Base-by-base conservation (phyloP, 352 stramenopile genomes). In the Phytophthora tentaculata region DNA sequence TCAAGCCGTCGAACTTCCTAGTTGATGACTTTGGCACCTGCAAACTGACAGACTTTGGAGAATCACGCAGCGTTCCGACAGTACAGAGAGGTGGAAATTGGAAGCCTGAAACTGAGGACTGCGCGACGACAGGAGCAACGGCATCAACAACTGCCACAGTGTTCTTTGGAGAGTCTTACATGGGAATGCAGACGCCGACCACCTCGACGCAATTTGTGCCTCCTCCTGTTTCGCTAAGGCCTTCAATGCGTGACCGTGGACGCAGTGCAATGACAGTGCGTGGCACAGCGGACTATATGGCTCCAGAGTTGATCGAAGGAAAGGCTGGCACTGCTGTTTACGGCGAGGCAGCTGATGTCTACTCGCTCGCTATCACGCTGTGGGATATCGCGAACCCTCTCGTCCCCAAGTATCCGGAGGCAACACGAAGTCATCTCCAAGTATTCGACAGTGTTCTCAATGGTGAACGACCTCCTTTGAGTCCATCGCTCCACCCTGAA, bases 201-300 rank as follows among this genome's bases (percentile, higher is more conserved):
- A 60, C 56, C 10, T 59, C 57, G 14, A 41, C 52, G 23, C 53
- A 61, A 13, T 51, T 74, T 43, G 20, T 67, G 44, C 52, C 70
- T 41, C 44, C 67, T 12, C 57, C 66, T 3, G 20, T 65, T 26
- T 55, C 61, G 1, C 17, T 75, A 45, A 59, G 71, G 28, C 70
- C 70, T 14, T 77, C 70, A 14, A 64, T 77, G 70, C 60, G 71
- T 58, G 71, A 62, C 67, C 71, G 71, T 44, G 71, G 67, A 17
- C 66, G 62, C 37, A 81, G 51, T 58, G 62, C 61, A 2, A 91
- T 94, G 86, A 92, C 86, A 17, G 81, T 94, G n/a, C 73, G 76
- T 14, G 83, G 86, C n/a, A 92, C 81, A 5, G 79, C 76, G 20
- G 86, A 95, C 50, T 95, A 93, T 69, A 95, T 95, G 86, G 84